Conservation (phyloP, 208 protist species). For the Blastocrithidia nonstop region DNA sequence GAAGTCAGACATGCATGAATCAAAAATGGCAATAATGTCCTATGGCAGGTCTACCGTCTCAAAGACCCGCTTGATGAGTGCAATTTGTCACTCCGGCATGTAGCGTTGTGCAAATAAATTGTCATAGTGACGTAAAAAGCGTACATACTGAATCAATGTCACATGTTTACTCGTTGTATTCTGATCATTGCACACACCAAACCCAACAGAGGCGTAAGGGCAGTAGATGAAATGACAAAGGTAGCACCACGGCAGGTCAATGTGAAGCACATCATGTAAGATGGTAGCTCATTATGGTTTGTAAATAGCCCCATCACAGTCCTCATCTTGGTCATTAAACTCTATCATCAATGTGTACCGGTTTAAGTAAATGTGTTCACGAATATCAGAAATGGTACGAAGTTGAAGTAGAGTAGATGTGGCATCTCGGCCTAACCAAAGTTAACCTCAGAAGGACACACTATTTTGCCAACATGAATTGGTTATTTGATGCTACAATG, state of each 20-base stretch:
- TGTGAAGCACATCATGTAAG: conserved; percentile 40
- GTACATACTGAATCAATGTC: conserved; percentile 59
- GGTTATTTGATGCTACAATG: too few species aligned
- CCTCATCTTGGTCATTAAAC: conserved; percentile 59
- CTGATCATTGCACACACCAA: too few species aligned
- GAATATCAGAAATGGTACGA: conserved; percentile 30
- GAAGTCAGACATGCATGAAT: too few species aligned
- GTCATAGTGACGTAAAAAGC: conserved; percentile 54
- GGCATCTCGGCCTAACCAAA: too few species aligned
- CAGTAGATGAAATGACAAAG: conserved; percentile 51
- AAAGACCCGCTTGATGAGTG: conserved; percentile 31
- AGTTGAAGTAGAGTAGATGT: conserved; percentile 24
- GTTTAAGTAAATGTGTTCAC: conserved; percentile 54
- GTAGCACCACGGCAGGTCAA: conserved; percentile 80
- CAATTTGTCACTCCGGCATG: conserved; percentile 24
- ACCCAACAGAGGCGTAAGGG: conserved; percentile 31
- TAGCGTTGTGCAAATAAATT: conserved; percentile 23
- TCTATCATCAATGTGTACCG: conserved; percentile 55
- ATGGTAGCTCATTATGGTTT: conserved; percentile 76
- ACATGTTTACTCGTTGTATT: too few species aligned
- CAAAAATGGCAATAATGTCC: conserved; percentile 39
- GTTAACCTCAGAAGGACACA: too few species aligned
- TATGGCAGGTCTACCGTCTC: conserved; percentile 41
- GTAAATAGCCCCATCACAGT: conserved; percentile 49
- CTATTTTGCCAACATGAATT: too few species aligned